Percentiles rank a stretch among this genome's conserved stretches.
Evolutionary conservation across 176 grass and related monocot species (phyloP).

Genomic region (Alopecurus myosuroides): DNA sequence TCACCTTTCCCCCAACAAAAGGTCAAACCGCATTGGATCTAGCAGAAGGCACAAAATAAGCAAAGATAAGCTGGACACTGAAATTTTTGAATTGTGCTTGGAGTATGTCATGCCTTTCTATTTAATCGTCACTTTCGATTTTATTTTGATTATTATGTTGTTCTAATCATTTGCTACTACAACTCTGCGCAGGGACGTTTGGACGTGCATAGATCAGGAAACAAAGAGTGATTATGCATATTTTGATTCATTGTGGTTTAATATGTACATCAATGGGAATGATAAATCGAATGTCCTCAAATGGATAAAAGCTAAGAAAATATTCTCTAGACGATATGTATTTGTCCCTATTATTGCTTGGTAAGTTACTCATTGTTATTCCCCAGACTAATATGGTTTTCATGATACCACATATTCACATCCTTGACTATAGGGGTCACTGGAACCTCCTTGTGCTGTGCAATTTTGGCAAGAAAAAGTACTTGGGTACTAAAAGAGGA

Average conservation of each 20-base stretch:
- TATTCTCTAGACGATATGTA: slow-evolving; percentile 76
- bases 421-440: slow-evolving; percentile 48
- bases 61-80: slow-evolving; percentile 52
- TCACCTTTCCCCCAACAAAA: slow-evolving; percentile 23
- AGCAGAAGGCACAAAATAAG: slow-evolving; percentile 27
- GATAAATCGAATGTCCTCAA: slow-evolving; percentile 62
- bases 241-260: slow-evolving; percentile 90
- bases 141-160: neutral
- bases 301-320: slow-evolving; percentile 79
- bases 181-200: slow-evolving; percentile 52
- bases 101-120: slow-evolving; percentile 48
- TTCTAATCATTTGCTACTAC: slow-evolving; percentile 11
- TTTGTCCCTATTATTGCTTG: slow-evolving; percentile 83
- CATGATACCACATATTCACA: neutral
- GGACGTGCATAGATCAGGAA: slow-evolving; percentile 63
- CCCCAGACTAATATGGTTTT: neutral
- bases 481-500: neutral
- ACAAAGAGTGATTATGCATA: slow-evolving; percentile 55
- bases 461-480: slow-evolving; percentile 58
- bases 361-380: slow-evolving; percentile 38
- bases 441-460: slow-evolving; percentile 97
- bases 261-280: slow-evolving; percentile 35
- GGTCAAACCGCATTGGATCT: slow-evolving; percentile 23
- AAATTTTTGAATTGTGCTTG: slow-evolving; percentile 68
- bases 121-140: neutral